Percentiles rank a stretch among this genome's conserved stretches.
Conservation (phyloP, 164 flowering plant genomes). For the Santalum album region DNA sequence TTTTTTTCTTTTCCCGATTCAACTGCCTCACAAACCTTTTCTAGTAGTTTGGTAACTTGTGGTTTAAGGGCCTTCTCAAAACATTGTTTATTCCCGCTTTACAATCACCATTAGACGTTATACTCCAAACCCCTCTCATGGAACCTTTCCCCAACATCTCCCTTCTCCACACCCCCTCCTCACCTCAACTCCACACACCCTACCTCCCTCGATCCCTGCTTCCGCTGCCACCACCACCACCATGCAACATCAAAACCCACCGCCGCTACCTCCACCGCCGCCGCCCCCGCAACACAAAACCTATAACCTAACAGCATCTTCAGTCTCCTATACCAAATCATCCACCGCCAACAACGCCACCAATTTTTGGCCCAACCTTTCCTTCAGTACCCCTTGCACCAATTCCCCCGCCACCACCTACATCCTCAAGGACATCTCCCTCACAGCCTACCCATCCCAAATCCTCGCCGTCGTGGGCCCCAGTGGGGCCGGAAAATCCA, state of each 20-base stretch:
- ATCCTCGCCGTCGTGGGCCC: slow-evolving; percentile 91
- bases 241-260: slow-evolving; percentile 20
- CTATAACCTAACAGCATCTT: slow-evolving; percentile 50
- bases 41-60: no score
- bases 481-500: slow-evolving; percentile 90
- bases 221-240: slow-evolving; percentile 10
- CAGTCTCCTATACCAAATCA: slow-evolving; percentile 61
- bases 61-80: no score
- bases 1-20: no score
- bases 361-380: neutral
- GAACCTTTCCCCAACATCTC: neutral
- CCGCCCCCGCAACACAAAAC: slow-evolving; percentile 24
- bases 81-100: no score
- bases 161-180: neutral
- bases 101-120: no score
- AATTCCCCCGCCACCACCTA: slow-evolving; percentile 35
- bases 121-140: no score
- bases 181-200: slow-evolving; percentile 1
- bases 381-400: slow-evolving; percentile 41
- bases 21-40: no score
- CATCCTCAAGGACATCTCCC: slow-evolving; percentile 58
- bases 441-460: slow-evolving; percentile 64
- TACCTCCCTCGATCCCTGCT: neutral
- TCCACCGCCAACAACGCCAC: slow-evolving; percentile 16
- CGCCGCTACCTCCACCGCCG: slow-evolving; percentile 14